Base-by-base conservation (phyloP, 768 basidiomycete species). In the Amyloporia xantha region DNA sequence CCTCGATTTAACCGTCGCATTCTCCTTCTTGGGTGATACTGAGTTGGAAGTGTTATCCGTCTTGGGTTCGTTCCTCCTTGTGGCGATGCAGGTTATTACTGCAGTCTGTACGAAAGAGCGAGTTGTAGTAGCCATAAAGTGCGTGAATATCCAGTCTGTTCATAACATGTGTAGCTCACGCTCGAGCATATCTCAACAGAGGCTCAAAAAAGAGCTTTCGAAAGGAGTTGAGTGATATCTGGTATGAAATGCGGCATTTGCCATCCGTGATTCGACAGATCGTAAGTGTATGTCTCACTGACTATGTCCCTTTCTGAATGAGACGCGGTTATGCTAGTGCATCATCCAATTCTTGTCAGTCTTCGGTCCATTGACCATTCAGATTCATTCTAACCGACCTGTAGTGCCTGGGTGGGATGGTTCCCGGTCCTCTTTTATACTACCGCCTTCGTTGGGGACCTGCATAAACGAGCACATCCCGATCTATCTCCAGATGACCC, bases 391-490 rank as follows among this genome's bases (percentile, higher is more conserved):
- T 6, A 39, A 10, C 9, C 15, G 12, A 9, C 9, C 19, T 13
- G 12, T 39, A 9, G 89, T 52, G 77, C 82, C 11, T 94, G 82
- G 82, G 73, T 93, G 51, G 87, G 80, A 6, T 97, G 95, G 95
- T 96, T 95, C 60, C 93, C 94, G 0, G 68, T 92, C 21, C 72
- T 95, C 1, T 93, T 94, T 67, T 94, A 91, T 69, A 85, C 83
- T 2, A 86, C 87, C 1, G 71, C 90, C 21, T 97, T 92, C 67
- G 76, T 96, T 47, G 88, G 89, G 10, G 94, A 95, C 57, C 74
- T 95, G 10, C 81, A 96, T 71, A 86, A 82, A 52, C 71, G 68
- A 2, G 56, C 72, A 1, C 7, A 73, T 69, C 11, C 66, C 60
- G 45, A 53, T 21, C 51, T 57, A 39, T 49, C 52, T 50, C 69